Conservation (phyloP, 1,139 yeast genomes). For the Kodamaea alishanica region DNA sequence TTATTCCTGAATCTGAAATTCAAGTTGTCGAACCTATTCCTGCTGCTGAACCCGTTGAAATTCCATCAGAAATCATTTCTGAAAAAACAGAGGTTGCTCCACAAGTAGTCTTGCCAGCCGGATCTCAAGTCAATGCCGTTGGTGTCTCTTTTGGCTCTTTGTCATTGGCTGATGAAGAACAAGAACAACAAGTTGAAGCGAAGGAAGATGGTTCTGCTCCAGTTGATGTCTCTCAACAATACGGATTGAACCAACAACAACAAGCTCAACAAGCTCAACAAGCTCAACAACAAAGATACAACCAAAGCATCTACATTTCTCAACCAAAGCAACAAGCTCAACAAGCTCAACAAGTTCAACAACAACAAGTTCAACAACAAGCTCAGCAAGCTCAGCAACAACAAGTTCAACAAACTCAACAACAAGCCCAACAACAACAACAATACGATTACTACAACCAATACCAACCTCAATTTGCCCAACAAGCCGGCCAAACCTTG, state of each 20-base stretch:
- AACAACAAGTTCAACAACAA: too few species aligned
- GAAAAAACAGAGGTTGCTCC: slow-evolving; percentile 23
- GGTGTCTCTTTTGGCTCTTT: slow-evolving; percentile 73
- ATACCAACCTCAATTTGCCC: slow-evolving; percentile 41
- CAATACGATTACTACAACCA: slow-evolving; percentile 36
- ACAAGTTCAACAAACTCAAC: too few species aligned
- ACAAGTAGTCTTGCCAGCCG: slow-evolving; percentile 66
- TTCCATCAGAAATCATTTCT: slow-evolving; percentile 10
- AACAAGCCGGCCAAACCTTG: slow-evolving; percentile 35
- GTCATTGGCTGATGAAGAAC: slow-evolving; percentile 47
- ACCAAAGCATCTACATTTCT: too few species aligned
- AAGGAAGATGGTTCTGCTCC: slow-evolving; percentile 12
- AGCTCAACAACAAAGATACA: slow-evolving; percentile 10
- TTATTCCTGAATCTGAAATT: slow-evolving; percentile 9
- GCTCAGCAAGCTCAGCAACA: slow-evolving; percentile 10
- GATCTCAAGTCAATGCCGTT: slow-evolving; percentile 48
- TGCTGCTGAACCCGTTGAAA: slow-evolving; percentile 5
- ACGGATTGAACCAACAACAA: slow-evolving; percentile 16
- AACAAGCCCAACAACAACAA: slow-evolving; percentile 9
- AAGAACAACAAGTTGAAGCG: slow-evolving; percentile 16
- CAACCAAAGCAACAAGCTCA: slow-evolving; percentile 18
- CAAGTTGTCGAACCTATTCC: slow-evolving; percentile 15
- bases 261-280: slow-evolving; percentile 11
- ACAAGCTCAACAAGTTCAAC: slow-evolving; percentile 11
- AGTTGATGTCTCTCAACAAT: slow-evolving; percentile 13